Evolutionary conservation across 176 grass and related monocot genomes (phyloP).

Genomic region (Puya raimondii): DNA sequence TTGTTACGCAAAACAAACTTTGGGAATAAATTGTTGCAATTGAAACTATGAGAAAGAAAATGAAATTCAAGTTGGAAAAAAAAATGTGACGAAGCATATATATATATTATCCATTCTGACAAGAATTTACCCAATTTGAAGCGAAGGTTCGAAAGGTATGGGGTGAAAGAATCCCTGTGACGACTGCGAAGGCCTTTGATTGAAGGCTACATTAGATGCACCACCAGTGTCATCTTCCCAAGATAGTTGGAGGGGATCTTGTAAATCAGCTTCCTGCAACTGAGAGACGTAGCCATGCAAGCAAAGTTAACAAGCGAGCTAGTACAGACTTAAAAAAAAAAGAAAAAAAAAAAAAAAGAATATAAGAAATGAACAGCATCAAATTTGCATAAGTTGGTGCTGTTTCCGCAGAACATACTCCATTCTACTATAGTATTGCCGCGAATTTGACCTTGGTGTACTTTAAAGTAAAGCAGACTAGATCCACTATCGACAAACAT

Average conservation of each 20-base stretch:
- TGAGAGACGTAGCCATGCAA: not conserved
- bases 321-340: not conserved
- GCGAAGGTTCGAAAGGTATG: slow-evolving; percentile 4
- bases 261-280: slow-evolving; percentile 11
- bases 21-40: too few species aligned
- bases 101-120: too few species aligned
- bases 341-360: not conserved
- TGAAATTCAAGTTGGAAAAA: too few species aligned
- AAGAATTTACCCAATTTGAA: slow-evolving; percentile 14
- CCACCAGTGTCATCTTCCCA: slow-evolving; percentile 3
- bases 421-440: too few species aligned
- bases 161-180: slow-evolving; percentile 1
- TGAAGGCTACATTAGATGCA: not conserved
- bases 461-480: too few species aligned
- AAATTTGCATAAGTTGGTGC: too few species aligned
- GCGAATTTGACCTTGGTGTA: too few species aligned
- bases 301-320: not conserved
- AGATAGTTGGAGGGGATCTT: slow-evolving; percentile 7
- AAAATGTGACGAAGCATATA: too few species aligned
- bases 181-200: slow-evolving; percentile 8
- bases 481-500: too few species aligned
- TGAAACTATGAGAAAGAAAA: too few species aligned
- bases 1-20: too few species aligned
- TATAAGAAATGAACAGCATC: not conserved
- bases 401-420: too few species aligned